phyloP scores from a whole-genome alignment of 1,284 basidiomycete genomes.

The Gomphus sp. region DNA sequence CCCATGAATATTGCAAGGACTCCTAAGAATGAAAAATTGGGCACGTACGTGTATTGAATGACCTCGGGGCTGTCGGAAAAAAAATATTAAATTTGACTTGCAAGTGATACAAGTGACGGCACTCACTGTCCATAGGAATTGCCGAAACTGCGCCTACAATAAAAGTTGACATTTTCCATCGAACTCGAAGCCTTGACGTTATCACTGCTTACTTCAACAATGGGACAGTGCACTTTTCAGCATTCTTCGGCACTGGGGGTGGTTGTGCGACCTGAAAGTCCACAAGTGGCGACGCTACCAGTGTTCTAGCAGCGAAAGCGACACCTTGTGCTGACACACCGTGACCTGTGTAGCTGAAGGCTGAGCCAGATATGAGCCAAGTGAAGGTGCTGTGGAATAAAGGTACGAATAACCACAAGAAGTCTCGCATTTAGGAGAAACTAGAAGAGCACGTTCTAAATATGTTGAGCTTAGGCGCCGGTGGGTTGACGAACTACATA shows the following conservation, averaged over 20 bases:
- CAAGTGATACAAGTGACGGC: too few relatives aligned
- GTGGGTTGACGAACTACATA: too few relatives aligned
- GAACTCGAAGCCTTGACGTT: background rate
- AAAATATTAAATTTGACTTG: background rate
- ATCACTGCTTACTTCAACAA: conserved; percentile 46
- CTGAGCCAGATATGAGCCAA: background rate
- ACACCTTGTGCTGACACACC: background rate
- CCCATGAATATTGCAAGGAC: background rate
- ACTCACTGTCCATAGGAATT: conserved; percentile 60
- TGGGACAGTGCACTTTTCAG: conserved; percentile 52
- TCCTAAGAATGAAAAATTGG: background rate
- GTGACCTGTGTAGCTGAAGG: too few relatives aligned
- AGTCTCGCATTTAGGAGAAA: background rate
- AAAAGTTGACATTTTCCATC: background rate
- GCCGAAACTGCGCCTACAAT: conserved; percentile 55
- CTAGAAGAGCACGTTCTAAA: too few relatives aligned
- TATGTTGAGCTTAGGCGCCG: too few relatives aligned
- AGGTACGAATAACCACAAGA: background rate
- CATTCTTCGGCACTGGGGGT: conserved; percentile 47
- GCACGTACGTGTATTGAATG: conserved; percentile 50
- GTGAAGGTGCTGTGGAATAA: background rate
- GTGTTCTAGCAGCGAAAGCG: background rate
- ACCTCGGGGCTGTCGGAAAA: conserved; percentile 45
- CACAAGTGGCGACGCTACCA: conserved; percentile 38
- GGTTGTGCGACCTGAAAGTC: conserved; percentile 70